Conservation (phyloP, 2,329 filamentous ascomycete species). For the Teratosphaeria nubilosa region DNA sequence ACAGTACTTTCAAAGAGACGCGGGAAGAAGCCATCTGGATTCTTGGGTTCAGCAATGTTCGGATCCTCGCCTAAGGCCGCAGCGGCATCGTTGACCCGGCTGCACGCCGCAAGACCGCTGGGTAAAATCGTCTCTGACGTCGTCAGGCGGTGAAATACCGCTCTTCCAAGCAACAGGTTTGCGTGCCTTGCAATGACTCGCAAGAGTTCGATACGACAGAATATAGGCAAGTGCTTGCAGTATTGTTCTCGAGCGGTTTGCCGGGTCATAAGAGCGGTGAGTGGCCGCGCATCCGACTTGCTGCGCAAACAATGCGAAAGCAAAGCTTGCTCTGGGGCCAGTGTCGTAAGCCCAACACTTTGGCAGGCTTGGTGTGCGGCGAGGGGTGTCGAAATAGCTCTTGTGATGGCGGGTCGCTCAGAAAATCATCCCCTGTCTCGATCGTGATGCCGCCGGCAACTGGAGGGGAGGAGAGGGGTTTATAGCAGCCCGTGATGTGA, state of each 20-base stretch:
- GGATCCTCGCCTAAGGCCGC: neutral
- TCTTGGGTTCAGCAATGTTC: neutral
- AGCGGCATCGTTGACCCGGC: neutral
- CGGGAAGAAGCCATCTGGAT: neutral
- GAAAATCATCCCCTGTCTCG: neutral
- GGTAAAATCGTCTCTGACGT: neutral
- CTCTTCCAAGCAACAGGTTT: neutral
- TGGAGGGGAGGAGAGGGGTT: neutral
- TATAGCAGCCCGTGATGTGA: slow-evolving; percentile 1
- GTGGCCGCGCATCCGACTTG: neutral
- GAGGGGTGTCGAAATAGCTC: neutral
- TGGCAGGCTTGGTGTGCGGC: neutral
- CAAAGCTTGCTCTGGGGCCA: neutral
- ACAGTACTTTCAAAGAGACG: neutral
- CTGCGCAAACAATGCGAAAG: neutral
- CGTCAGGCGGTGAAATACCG: slow-evolving; percentile 1
- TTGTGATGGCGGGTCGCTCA: neutral
- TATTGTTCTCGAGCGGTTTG: neutral
- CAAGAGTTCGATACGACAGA: neutral
- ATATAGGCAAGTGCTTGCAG: neutral
- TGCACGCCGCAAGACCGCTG: neutral
- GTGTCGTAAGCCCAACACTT: neutral
- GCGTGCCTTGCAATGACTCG: neutral
- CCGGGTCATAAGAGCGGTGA: slow-evolving; percentile 2
- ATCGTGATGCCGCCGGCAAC: neutral